These are phyloP conservation scores for Kluyveromyces siamensis DNA, from an alignment of 805 yeast genomes.

Conservation along the genomic window DNA sequence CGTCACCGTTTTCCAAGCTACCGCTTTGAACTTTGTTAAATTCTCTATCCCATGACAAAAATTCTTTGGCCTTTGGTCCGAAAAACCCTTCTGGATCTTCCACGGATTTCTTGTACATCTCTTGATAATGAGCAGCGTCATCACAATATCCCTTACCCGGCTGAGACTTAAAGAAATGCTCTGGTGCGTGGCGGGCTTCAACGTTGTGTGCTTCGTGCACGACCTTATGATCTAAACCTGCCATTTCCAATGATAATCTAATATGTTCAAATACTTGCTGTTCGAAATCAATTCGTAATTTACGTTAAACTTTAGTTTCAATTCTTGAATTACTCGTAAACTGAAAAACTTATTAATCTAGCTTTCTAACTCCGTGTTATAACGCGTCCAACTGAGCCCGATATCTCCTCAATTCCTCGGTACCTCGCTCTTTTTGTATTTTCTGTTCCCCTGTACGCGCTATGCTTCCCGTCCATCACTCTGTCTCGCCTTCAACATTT, in stretches of 20 bases:
- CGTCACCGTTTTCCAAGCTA: slow-evolving; percentile 62
- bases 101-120: slow-evolving; percentile 70
- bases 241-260: slow-evolving; percentile 6
- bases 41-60: slow-evolving; percentile 69
- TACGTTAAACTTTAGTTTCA: neutral
- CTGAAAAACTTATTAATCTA: neutral
- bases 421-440: neutral
- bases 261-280: neutral
- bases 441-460: neutral
- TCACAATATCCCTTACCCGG: slow-evolving; percentile 41
- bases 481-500: neutral
- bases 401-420: neutral
- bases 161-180: slow-evolving; percentile 32
- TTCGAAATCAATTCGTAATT: neutral
- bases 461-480: neutral
- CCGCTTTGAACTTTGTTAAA: slow-evolving; percentile 46
- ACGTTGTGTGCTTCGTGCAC: slow-evolving; percentile 36
- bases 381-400: neutral
- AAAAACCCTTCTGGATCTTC: slow-evolving; percentile 76
- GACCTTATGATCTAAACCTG: slow-evolving; percentile 24
- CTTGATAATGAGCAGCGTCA: slow-evolving; percentile 58
- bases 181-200: slow-evolving; percentile 28
- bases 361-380: neutral
- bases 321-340: neutral
- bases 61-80: slow-evolving; percentile 66